Evolutionary conservation across 768 basidiomycete species (phyloP).

Genomic region (Boletus rubescentipes): DNA sequence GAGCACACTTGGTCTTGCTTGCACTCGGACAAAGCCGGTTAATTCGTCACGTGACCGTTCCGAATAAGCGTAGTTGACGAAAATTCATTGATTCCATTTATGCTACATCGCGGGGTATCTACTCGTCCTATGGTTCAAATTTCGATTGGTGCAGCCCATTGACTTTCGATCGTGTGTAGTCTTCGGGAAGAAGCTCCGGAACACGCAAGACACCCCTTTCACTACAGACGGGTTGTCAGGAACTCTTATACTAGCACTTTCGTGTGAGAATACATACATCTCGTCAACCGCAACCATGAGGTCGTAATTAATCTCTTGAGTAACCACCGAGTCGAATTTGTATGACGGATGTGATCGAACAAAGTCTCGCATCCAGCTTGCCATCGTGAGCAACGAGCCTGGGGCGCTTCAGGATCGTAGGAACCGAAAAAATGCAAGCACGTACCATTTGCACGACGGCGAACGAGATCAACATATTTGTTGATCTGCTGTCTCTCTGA

Average conservation of each 20-base stretch:
- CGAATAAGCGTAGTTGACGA: too few species aligned
- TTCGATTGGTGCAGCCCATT: constrained; percentile 28
- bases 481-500: constrained; percentile 60
- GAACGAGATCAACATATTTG: constrained; percentile 78
- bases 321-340: constrained; percentile 89
- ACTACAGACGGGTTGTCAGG: constrained; percentile 35
- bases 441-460: constrained; percentile 76
- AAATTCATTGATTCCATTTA: too few species aligned
- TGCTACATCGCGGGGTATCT: constrained; percentile 1
- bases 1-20: too few species aligned
- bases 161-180: constrained; percentile 43
- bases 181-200: constrained; percentile 60
- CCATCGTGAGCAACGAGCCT: constrained; percentile 84
- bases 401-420: constrained; percentile 2
- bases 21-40: constrained; percentile 32
- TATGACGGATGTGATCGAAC: constrained; percentile 90
- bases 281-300: constrained; percentile 86
- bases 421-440: not conserved
- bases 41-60: constrained; percentile 20
- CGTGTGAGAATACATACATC: constrained; percentile 58
- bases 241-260: not conserved
- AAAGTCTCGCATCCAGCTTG: constrained; percentile 92
- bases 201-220: constrained; percentile 66
- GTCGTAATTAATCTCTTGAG: constrained; percentile 91
- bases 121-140: constrained; percentile 21